These are phyloP conservation scores for Gleditsia sinensis DNA, from an alignment of 306 rosid species.

Conservation along the genomic window DNA sequence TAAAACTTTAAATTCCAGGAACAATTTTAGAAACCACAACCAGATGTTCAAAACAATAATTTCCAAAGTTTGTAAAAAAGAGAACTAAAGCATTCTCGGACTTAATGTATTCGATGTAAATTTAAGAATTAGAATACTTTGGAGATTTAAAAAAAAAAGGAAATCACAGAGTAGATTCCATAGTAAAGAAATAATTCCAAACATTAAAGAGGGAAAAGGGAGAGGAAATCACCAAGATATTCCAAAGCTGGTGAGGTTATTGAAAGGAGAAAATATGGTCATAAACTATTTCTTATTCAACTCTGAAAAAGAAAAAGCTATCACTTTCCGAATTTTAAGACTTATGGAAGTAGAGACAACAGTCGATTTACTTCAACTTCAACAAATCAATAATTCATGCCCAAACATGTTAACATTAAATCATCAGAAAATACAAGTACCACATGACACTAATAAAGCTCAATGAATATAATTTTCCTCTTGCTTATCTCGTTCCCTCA, in stretches of 20 bases:
- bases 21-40: not conserved
- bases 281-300: not conserved
- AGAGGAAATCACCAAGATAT: not conserved
- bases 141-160: too few species aligned
- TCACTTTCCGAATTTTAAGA: not conserved
- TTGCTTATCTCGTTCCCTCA: not conserved
- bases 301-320: not conserved
- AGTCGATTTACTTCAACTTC: slow-evolving; percentile 16
- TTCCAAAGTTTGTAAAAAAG: not conserved
- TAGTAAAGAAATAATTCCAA: not conserved
- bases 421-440: not conserved
- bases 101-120: not conserved
- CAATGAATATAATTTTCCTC: not conserved
- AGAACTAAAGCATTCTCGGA: slow-evolving; percentile 1
- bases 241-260: slow-evolving; percentile 8
- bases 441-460: not conserved
- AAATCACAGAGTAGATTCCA: not conserved
- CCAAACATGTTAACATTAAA: not conserved
- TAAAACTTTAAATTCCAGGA: slow-evolving; percentile 17
- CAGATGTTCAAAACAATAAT: not conserved
- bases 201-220: not conserved
- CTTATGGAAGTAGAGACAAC: not conserved
- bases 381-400: not conserved
- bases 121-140: not conserved
- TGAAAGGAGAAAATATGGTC: not conserved